Base-by-base conservation (phyloP, 805 yeast genomes). In the Candida sphagnicola region DNA sequence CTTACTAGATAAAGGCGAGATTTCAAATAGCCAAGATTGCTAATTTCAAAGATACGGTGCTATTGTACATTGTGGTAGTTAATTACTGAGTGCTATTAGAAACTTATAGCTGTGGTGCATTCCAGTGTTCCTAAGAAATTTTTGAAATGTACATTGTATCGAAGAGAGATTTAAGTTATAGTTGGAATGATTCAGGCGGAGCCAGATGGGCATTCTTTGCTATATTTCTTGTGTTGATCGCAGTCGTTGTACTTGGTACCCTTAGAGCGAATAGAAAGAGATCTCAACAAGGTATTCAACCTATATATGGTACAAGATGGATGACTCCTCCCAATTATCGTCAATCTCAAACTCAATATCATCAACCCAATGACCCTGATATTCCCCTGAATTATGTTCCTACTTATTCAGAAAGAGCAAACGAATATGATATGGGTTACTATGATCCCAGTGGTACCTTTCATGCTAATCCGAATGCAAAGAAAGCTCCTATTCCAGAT, bases 241-340 rank as follows among this genome's bases (percentile, higher is more conserved):
- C 78, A 2, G 40, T 75, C 2, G 62, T 79, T 2, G 46, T 82
- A 3, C 19, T 74, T 0, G 72, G 72, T 33, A 79, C 85, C 15
- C 14, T 34, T 24, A 28, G 75, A 26, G 64, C 77, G 11, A 85
- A 85, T 51, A 73, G 65, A 33, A 69, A 67, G 40, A 69, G 95
- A 56, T 46, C 63, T 8, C 59, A 52, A 31, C 51, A 53, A 17
- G 82, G 82, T 1, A 62, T 67, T 44, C 67, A 62, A 18, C 95
- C 95, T 0, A 66, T 86, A 1, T 65, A 75, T 42, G 91, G 91
- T 8, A 85, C 93, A 1, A 76, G 85, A 8, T 85, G 95, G 95
- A 77, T 88, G 66, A 83, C 93, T 0, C 96, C 96, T 5, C 95
- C 95, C 0, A 70, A 81, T 8, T 86, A 86, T 53, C 56, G 68